phyloP scores from a whole-genome alignment of 805 yeast species.

The Monosporozyma aquatica region DNA sequence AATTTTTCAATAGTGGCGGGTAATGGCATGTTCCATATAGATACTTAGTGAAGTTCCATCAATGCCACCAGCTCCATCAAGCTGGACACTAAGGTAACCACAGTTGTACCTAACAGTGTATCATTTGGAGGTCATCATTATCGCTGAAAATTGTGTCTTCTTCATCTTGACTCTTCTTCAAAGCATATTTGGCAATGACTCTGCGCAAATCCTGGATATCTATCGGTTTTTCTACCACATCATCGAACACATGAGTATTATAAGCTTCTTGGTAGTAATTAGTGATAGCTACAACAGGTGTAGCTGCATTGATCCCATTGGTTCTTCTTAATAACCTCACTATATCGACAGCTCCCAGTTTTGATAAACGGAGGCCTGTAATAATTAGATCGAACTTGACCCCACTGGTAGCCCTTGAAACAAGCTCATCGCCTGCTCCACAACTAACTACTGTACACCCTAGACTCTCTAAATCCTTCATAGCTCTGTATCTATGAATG shows the following conservation, averaged over 20 bases:
- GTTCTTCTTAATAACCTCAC: slow-evolving; percentile 69
- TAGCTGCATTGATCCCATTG: slow-evolving; percentile 61
- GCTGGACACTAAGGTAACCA: too few species aligned
- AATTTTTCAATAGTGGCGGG: not conserved
- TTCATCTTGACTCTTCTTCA: slow-evolving; percentile 26
- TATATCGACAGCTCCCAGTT: slow-evolving; percentile 65
- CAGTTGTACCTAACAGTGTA: not conserved
- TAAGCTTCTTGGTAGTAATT: slow-evolving; percentile 61
- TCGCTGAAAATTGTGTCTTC: slow-evolving; percentile 29
- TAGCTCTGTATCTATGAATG: slow-evolving; percentile 59
- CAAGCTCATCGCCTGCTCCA: slow-evolving; percentile 71
- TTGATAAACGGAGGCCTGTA: slow-evolving; percentile 61
- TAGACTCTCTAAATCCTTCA: slow-evolving; percentile 50
- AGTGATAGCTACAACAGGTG: slow-evolving; percentile 72
- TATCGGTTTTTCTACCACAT: slow-evolving; percentile 66
- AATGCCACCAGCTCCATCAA: not conserved
- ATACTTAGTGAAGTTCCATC: not conserved
- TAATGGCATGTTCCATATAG: not conserved
- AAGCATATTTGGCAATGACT: slow-evolving; percentile 24
- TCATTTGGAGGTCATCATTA: slow-evolving; percentile 2
- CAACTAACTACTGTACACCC: slow-evolving; percentile 79
- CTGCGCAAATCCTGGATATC: slow-evolving; percentile 19
- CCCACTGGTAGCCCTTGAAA: slow-evolving; percentile 72
- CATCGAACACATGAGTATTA: slow-evolving; percentile 46
- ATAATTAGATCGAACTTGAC: slow-evolving; percentile 78